phyloP scores from a whole-genome alignment of 306 rosid species.

The Dicorynia guianensis region DNA sequence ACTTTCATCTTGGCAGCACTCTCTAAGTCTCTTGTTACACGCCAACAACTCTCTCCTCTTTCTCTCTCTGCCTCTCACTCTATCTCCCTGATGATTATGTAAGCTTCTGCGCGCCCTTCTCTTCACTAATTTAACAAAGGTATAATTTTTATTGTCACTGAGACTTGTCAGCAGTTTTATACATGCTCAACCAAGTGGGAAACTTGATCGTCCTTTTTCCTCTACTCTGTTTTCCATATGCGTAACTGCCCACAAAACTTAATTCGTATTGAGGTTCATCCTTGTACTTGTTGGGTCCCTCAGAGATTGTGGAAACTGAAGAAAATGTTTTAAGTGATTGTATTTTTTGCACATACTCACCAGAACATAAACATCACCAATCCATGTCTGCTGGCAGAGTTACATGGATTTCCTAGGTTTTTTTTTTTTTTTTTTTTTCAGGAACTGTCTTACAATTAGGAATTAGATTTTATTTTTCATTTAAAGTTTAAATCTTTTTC shows the following conservation, averaged over 20 bases:
- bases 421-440: slow-evolving; percentile 12
- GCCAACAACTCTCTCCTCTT: slow-evolving; percentile 1
- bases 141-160: slow-evolving; percentile 22
- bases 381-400: neutral
- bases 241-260: slow-evolving; percentile 6
- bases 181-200: slow-evolving; percentile 2
- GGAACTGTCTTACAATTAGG: slow-evolving; percentile 1
- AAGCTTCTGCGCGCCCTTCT: slow-evolving; percentile 16
- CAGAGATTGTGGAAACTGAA: slow-evolving; percentile 23
- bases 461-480: slow-evolving; percentile 16
- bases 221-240: neutral
- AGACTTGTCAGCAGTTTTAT: neutral
- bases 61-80: slow-evolving; percentile 24
- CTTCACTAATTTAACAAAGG: slow-evolving; percentile 17
- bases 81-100: slow-evolving; percentile 12
- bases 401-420: slow-evolving; percentile 41
- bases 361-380: neutral
- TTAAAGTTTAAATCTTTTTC: slow-evolving; percentile 5
- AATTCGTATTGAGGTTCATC: slow-evolving; percentile 18
- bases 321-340: slow-evolving; percentile 28
- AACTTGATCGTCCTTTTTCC: slow-evolving; percentile 40
- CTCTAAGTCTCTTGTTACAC: neutral
- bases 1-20: neutral
- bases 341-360: slow-evolving; percentile 21
- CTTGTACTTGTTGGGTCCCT: slow-evolving; percentile 41